Base-by-base conservation (phyloP, 257 asterid genomes). In the Rehmannia glutinosa region DNA sequence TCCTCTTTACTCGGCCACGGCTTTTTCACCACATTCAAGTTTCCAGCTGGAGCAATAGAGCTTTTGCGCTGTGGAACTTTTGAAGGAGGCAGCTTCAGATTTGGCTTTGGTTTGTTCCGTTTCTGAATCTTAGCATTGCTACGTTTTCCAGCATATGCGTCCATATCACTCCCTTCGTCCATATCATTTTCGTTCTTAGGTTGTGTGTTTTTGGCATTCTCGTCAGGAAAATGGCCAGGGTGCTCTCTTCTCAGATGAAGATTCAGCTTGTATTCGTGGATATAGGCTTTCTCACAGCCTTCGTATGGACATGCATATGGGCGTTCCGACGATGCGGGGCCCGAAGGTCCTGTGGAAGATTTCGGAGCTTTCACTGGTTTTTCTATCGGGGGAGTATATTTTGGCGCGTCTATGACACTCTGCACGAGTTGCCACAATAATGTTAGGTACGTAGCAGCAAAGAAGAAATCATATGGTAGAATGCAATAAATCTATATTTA, bases 271-370 rank as follows among this genome's bases (percentile, higher is more conserved):
- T 94, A 94, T 73, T 94, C 99, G 17, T 94, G 99, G 79, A 91
- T 91, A 89, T 94, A 94, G 41, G 97, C 96, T 80, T 94, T 94
- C 70, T 89, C 99, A 72, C 99, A 94, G 19, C 97, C 98, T 35
- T 89, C 87, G 0, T 94, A 94, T 0, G 99, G 99, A 45, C 99
- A 94, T 9, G 76, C 94, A 24, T 87, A 87, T 3, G 99, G 99
- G 6, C 99, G 96, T 43, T 94, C 96, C 1, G 93, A 73, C 21
- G 99, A 78, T 47, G 90, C 80, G 5, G 92, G 85, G 57, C 84
- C 87, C 9, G 85, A 70, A 28, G 81, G 73, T 61, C 77, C 80
- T 3, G 85, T 53, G 9, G 84, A 16, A 11, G 97, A 75, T 78
- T 84, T 94, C 5, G 89, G 78, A 45, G 93, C 69, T 82, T 81